phyloP scores from a whole-genome alignment of 495 filamentous ascomycete genomes.

The Lophiotrema nucula region DNA sequence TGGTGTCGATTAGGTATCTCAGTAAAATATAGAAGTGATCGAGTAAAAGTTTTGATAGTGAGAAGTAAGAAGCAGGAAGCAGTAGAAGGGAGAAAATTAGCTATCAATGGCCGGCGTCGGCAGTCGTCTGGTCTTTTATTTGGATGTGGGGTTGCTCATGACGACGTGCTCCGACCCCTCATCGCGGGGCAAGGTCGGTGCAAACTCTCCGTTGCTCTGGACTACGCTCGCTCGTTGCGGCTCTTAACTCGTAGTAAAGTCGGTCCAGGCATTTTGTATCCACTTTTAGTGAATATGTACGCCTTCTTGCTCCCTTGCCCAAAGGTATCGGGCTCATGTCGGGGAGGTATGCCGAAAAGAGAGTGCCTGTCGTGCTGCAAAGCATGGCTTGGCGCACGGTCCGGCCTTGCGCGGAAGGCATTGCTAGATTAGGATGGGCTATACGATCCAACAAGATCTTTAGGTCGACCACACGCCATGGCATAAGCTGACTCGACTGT shows the following conservation, averaged over 20 bases:
- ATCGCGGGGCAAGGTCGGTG: slow-evolving; percentile 3
- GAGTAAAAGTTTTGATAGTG: no score
- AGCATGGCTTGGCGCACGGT: no score
- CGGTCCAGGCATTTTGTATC: no score
- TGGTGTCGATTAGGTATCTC: no score
- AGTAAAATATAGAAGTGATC: no score
- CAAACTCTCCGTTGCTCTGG: background rate
- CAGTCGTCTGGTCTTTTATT: slow-evolving; percentile 3
- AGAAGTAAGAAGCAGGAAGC: background rate
- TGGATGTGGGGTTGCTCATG: slow-evolving; percentile 16
- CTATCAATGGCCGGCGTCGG: no score
- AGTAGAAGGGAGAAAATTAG: no score
- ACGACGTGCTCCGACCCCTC: slow-evolving; percentile 7
- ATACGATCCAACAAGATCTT: no score
- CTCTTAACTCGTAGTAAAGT: no score
- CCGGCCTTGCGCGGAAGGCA: slow-evolving; percentile 14
- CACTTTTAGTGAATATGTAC: background rate
- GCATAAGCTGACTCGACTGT: no score
- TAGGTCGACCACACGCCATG: no score
- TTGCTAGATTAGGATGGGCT: slow-evolving; percentile 8
- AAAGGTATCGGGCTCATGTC: background rate
- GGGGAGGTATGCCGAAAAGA: background rate
- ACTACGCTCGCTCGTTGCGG: background rate
- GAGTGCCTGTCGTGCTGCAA: no score
- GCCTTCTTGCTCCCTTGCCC: background rate